Evolutionary conservation across 108 stramenopile species (phyloP).

Genomic region (Ochromonas danica): DNA sequence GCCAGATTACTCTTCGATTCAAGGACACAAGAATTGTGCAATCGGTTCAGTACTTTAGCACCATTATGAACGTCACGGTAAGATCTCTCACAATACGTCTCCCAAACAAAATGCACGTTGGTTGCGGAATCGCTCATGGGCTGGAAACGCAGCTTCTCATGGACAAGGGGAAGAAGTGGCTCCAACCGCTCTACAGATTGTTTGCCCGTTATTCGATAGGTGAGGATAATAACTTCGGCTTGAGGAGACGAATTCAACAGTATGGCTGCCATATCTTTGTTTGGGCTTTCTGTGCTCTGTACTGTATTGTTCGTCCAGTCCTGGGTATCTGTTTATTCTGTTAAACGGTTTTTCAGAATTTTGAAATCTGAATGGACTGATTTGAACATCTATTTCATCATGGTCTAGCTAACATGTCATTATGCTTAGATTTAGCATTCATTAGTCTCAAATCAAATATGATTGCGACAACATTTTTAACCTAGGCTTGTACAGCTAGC

Average conservation of each 20-base stretch:
- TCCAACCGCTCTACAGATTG: conserved; percentile 33
- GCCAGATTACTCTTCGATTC: conserved; percentile 25
- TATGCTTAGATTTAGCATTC: no score
- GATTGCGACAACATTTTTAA: not conserved
- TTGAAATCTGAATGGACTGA: no score
- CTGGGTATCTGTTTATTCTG: no score
- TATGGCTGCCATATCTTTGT: no score
- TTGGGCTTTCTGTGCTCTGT: no score
- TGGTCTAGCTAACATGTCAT: no score
- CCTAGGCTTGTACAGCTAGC: conserved; percentile 54
- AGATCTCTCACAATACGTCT: conserved; percentile 1
- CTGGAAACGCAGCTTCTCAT: not conserved
- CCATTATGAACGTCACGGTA: not conserved
- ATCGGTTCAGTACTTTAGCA: not conserved
- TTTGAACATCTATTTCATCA: no score
- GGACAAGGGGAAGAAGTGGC: not conserved
- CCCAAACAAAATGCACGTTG: conserved; percentile 19
- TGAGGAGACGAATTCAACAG: no score
- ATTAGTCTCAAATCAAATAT: not conserved
- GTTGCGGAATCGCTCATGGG: not conserved
- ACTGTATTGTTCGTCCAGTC: no score
- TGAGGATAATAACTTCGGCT: no score
- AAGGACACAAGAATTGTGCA: not conserved
- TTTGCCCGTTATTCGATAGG: conserved; percentile 25
- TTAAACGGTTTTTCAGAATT: no score